These are phyloP conservation scores for Saxophila tyrrhenica DNA, from an alignment of 495 filamentous ascomycete species.

Conservation along the genomic window DNA sequence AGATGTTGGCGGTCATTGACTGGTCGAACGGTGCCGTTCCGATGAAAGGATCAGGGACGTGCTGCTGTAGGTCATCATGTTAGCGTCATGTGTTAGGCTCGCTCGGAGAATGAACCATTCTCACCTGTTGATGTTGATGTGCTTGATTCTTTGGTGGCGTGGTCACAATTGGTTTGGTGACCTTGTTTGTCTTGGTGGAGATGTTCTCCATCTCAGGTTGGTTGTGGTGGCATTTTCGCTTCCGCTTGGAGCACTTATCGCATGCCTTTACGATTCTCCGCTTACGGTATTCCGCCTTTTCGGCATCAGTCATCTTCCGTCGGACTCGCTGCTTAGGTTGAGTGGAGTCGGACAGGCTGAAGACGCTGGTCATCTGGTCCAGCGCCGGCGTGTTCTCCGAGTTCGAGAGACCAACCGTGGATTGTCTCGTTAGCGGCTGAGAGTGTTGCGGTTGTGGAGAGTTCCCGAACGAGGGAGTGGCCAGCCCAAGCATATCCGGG, in stretches of 20 bases:
- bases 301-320: slow-evolving; percentile 20
- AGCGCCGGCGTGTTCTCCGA: slow-evolving; percentile 5
- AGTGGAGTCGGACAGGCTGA: slow-evolving; percentile 10
- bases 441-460: slow-evolving; percentile 4
- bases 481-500: slow-evolving; percentile 10
- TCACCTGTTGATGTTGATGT: neutral
- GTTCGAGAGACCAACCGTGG: neutral
- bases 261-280: slow-evolving; percentile 18
- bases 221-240: slow-evolving; percentile 19
- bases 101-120: neutral
- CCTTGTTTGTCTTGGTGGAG: slow-evolving; percentile 6
- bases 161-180: slow-evolving; percentile 1
- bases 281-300: slow-evolving; percentile 19
- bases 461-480: slow-evolving; percentile 11
- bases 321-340: slow-evolving; percentile 14
- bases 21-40: neutral
- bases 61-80: neutral
- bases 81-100: neutral
- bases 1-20: slow-evolving; percentile 5
- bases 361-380: slow-evolving; percentile 17
- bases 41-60: neutral
- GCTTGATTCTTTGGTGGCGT: neutral
- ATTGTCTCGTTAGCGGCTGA: neutral
- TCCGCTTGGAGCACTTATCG: slow-evolving; percentile 14
- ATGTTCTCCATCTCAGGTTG: slow-evolving; percentile 15